Conservation (phyloP, 768 basidiomycete genomes). For the Pisolithus orientalis region DNA sequence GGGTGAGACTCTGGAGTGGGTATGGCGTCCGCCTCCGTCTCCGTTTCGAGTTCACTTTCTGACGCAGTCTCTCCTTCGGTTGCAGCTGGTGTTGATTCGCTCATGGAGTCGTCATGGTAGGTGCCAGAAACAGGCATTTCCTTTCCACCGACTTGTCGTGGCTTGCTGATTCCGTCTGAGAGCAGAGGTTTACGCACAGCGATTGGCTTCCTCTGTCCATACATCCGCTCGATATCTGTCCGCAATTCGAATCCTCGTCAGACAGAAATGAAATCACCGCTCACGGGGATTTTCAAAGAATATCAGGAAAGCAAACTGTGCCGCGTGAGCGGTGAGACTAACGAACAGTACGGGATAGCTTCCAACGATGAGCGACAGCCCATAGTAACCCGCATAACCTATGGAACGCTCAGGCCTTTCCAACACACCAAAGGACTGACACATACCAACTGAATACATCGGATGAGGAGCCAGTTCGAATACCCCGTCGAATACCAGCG, state of each 20-base stretch:
- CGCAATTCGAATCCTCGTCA: background rate
- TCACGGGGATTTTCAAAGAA: slow-evolving; percentile 96
- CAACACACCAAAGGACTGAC: background rate
- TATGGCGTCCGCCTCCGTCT: slow-evolving; percentile 46
- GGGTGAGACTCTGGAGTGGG: slow-evolving; percentile 8
- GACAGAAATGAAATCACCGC: slow-evolving; percentile 24
- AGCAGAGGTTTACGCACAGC: slow-evolving; percentile 72
- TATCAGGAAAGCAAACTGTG: slow-evolving; percentile 93
- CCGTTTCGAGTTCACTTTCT: slow-evolving; percentile 63
- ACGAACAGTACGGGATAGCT: slow-evolving; percentile 90
- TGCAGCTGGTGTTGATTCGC: slow-evolving; percentile 49
- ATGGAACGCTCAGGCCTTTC: background rate
- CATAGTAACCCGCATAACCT: slow-evolving; percentile 98
- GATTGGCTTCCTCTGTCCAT: slow-evolving; percentile 87
- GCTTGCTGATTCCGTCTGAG: slow-evolving; percentile 14
- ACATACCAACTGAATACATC: slow-evolving; percentile 86
- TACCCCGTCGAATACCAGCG: slow-evolving; percentile 94
- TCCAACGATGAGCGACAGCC: slow-evolving; percentile 84
- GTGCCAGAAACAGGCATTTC: slow-evolving; percentile 4
- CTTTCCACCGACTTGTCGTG: slow-evolving; percentile 10
- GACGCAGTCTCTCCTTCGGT: slow-evolving; percentile 73
- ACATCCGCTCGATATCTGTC: slow-evolving; percentile 87
- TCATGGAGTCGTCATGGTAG: slow-evolving; percentile 19
- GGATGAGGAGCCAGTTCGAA: slow-evolving; percentile 92
- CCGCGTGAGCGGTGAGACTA: slow-evolving; percentile 89